These are phyloP conservation scores for Neotropicomus parvogracilis DNA, from an alignment of 1,284 basidiomycete genomes.

Conservation along the genomic window DNA sequence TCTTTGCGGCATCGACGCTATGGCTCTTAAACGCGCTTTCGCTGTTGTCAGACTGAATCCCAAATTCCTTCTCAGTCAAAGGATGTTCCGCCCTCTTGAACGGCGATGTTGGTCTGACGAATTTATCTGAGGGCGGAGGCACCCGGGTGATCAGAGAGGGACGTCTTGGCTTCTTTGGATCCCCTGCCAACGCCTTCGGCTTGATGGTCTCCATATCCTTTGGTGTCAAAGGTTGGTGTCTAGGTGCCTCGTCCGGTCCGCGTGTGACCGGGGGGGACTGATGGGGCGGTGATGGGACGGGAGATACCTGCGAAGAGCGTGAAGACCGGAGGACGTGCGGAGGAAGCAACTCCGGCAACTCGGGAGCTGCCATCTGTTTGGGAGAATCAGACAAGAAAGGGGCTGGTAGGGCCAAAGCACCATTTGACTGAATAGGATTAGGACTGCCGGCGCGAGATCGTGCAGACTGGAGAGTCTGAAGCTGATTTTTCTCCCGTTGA, in stretches of 20 bases:
- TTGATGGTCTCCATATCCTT: conserved; percentile 1
- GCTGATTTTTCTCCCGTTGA: conserved; percentile 31
- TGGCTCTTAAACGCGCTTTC: conserved; percentile 22
- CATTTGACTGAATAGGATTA: conserved; percentile 19
- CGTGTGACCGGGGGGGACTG: conserved; percentile 4
- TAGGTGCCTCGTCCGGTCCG: background rate
- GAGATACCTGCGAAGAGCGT: conserved; percentile 7
- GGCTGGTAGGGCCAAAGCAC: conserved; percentile 27
- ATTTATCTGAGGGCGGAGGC: conserved; percentile 18
- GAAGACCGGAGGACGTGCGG: conserved; percentile 2
- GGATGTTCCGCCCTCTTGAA: conserved; percentile 20
- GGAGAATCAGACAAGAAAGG: conserved; percentile 22
- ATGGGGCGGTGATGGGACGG: conserved; percentile 2
- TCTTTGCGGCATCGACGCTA: conserved; percentile 31
- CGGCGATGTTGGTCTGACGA: conserved; percentile 17
- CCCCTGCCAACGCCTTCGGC: background rate
- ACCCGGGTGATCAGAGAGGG: conserved; percentile 22
- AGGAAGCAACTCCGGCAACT: conserved; percentile 6
- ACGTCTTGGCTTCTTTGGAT: conserved; percentile 16
- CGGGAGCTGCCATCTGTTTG: conserved; percentile 5
- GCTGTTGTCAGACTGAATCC: conserved; percentile 22
- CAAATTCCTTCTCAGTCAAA: conserved; percentile 26
- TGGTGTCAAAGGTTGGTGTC: background rate
- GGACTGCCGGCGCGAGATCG: conserved; percentile 23
- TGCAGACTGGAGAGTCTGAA: conserved; percentile 18